Conservation (phyloP, 768 basidiomycete species). For the Mycena rebaudengoi region DNA sequence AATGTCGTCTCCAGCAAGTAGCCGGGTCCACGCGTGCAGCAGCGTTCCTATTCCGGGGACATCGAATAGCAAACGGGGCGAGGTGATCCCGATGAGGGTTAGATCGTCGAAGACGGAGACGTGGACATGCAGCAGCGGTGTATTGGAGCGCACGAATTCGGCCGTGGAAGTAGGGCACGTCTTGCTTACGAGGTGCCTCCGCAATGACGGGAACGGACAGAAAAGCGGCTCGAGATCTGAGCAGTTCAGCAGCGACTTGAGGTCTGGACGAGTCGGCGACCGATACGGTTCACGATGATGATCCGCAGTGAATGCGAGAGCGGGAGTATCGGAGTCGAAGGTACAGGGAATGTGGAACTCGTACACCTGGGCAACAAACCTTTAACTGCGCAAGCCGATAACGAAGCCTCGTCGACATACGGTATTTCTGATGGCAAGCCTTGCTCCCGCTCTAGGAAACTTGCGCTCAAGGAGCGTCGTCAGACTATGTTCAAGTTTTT, state of each 20-base stretch:
- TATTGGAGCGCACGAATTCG: neutral
- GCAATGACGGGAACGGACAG: neutral
- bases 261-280: neutral
- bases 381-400: too few relatives aligned
- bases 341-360: neutral
- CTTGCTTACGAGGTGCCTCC: neutral
- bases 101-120: conserved; percentile 1
- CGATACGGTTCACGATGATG: neutral
- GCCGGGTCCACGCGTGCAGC: neutral
- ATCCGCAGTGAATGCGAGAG: neutral
- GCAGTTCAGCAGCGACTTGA: too few relatives aligned
- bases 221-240: neutral
- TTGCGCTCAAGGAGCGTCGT: too few relatives aligned
- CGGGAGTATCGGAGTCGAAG: neutral
- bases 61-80: neutral
- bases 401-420: too few relatives aligned
- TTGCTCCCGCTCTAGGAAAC: too few relatives aligned
- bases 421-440: too few relatives aligned
- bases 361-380: too few relatives aligned
- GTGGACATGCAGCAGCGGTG: neutral
- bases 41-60: neutral
- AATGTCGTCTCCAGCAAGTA: neutral
- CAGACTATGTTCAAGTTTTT: too few relatives aligned
- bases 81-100: neutral
- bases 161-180: neutral